phyloP scores from a whole-genome alignment of 306 rosid genomes.

The Begonia fuchsioides region DNA sequence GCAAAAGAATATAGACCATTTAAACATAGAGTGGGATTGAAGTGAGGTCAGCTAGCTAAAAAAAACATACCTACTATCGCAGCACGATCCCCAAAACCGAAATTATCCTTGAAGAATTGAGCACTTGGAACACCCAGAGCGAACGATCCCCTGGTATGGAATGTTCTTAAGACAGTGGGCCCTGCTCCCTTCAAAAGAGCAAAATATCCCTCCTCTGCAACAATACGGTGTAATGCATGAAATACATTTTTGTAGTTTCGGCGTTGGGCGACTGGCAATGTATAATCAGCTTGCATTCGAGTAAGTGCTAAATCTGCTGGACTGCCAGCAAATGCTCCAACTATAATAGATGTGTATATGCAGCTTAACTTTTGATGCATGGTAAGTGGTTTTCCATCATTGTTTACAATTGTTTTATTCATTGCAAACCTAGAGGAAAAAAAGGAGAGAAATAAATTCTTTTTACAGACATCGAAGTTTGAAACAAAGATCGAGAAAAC shows the following conservation, averaged over 20 bases:
- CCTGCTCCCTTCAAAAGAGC: constrained; percentile 69
- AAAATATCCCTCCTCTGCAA: constrained; percentile 38
- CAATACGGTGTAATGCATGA: constrained; percentile 62
- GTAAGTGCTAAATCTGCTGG: constrained; percentile 90
- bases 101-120: constrained; percentile 68
- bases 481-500: neutral
- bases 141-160: constrained; percentile 75
- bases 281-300: constrained; percentile 92
- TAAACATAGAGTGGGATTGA: too few relatives aligned
- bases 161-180: constrained; percentile 58
- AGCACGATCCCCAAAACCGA: constrained; percentile 62
- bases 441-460: too few relatives aligned
- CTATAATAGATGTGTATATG: constrained; percentile 86
- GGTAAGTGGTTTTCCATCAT: constrained; percentile 89
- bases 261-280: constrained; percentile 75
- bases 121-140: constrained; percentile 83
- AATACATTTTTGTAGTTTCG: constrained; percentile 72
- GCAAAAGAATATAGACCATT: too few relatives aligned
- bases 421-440: constrained; percentile 40
- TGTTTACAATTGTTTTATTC: constrained; percentile 65
- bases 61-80: constrained; percentile 73
- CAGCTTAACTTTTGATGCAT: constrained; percentile 79
- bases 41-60: too few relatives aligned
- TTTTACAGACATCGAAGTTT: too few relatives aligned
- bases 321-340: constrained; percentile 74